Conservation (phyloP, 1,284 basidiomycete genomes). For the Boletellus deceptivus region DNA sequence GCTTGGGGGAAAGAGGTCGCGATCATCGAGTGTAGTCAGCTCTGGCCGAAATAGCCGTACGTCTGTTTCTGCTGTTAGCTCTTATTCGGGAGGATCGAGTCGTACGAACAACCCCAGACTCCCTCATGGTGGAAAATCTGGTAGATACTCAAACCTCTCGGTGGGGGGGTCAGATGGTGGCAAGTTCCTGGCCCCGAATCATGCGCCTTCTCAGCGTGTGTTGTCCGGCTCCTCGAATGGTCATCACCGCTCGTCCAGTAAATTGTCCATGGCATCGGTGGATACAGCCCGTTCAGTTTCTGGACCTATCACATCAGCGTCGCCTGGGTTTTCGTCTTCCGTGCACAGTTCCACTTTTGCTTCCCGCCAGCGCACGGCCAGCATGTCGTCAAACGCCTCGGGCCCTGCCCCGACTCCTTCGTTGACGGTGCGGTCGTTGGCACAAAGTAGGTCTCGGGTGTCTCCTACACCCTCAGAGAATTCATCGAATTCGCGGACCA, state of each 20-base stretch:
- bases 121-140: conserved; percentile 38
- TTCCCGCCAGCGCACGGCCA: conserved; percentile 75
- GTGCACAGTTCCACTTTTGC: conserved; percentile 68
- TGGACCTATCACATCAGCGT: conserved; percentile 33
- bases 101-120: conserved; percentile 24
- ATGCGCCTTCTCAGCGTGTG: conserved; percentile 43
- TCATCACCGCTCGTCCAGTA: conserved; percentile 37
- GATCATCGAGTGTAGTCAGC: conserved; percentile 59
- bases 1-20: conserved; percentile 56
- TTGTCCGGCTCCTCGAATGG: conserved; percentile 45
- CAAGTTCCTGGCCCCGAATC: conserved; percentile 49
- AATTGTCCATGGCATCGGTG: conserved; percentile 29
- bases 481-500: conserved; percentile 44
- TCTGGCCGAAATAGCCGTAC: conserved; percentile 56
- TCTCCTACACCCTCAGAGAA: conserved; percentile 60
- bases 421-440: conserved; percentile 39
- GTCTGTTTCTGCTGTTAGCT: conserved; percentile 37
- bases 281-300: conserved; percentile 34
- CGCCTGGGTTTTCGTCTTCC: conserved; percentile 35
- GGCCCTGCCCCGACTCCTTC: conserved; percentile 37
- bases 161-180: conserved; percentile 37
- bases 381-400: conserved; percentile 47
- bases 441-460: conserved; percentile 43
- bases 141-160: conserved; percentile 54
- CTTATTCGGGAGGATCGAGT: conserved; percentile 21